Percentiles rank a stretch among this genome's conserved stretches.
phyloP scores from a whole-genome alignment of 768 basidiomycete genomes.

The Stropharia rugosoannulata region DNA sequence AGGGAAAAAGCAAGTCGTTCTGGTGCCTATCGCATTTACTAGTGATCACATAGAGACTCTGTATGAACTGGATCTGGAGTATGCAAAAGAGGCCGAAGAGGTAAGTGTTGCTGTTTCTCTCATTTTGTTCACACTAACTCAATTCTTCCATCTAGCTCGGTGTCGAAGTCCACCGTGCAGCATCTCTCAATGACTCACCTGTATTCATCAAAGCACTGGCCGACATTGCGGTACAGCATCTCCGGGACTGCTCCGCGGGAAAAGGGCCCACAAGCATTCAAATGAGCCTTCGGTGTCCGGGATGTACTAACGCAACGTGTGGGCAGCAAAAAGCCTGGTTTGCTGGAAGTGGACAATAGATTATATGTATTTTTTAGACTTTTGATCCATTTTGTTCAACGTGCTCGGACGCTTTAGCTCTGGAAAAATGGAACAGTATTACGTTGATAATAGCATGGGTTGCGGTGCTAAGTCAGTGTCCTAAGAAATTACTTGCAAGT shows the following conservation, averaged over 20 bases:
- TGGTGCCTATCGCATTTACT: conserved; percentile 97
- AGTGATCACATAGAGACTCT: conserved; percentile 99
- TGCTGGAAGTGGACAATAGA: conserved; percentile 63
- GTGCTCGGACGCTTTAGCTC: conserved; percentile 3
- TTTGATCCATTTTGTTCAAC: conserved; percentile 10
- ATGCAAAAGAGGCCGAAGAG: conserved; percentile 86
- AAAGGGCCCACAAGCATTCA: conserved; percentile 74
- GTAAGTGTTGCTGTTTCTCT: conserved; percentile 41
- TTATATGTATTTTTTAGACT: conserved; percentile 17
- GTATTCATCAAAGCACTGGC: conserved; percentile 95
- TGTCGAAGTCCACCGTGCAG: conserved; percentile 85
- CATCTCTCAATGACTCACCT: conserved; percentile 92
- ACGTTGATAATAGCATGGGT: conserved; percentile 8
- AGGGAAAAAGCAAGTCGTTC: conserved; percentile 72
- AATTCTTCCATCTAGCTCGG: conserved; percentile 61
- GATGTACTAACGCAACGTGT: conserved; percentile 89
- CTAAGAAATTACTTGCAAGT: not conserved
- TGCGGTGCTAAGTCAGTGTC: not conserved
- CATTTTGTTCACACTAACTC: conserved; percentile 14
- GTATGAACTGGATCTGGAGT: conserved; percentile 95
- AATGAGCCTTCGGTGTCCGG: conserved; percentile 87
- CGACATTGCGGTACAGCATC: conserved; percentile 82
- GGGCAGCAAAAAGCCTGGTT: conserved; percentile 89
- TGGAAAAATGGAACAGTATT: conserved; percentile 15
- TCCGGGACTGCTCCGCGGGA: conserved; percentile 60